Conservation (phyloP, 257 asterid genomes). For the Salvia miltiorrhiza region DNA sequence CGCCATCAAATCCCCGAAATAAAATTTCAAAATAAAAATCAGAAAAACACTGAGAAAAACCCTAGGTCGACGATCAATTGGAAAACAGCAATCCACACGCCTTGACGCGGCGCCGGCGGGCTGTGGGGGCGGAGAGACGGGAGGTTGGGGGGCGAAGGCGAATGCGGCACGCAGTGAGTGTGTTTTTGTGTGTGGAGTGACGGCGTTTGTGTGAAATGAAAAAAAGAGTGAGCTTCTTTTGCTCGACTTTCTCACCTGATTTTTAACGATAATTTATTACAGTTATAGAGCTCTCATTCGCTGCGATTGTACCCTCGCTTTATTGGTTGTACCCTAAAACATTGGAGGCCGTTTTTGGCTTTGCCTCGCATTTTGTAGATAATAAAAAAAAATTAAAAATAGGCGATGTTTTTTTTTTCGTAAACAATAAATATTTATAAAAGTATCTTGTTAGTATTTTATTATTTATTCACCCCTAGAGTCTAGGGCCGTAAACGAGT, state of each 20-base stretch:
- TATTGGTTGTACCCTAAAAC: conserved; percentile 15
- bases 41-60: neutral
- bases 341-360: no score
- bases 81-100: conserved; percentile 2
- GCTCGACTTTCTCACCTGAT: conserved; percentile 24
- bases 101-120: conserved; percentile 9
- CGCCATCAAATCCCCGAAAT: conserved; percentile 54
- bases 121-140: conserved; percentile 25
- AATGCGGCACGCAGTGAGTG: conserved; percentile 31
- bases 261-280: conserved; percentile 6
- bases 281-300: neutral
- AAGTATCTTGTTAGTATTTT: no score
- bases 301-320: conserved; percentile 16
- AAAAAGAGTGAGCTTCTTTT: neutral
- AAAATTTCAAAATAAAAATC: neutral
- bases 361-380: no score
- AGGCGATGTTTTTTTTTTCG: no score
- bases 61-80: conserved; percentile 26
- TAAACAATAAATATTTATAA: no score
- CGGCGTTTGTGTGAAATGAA: conserved; percentile 28
- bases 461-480: no score
- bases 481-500: no score
- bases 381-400: no score
- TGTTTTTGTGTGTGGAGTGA: conserved; percentile 25
- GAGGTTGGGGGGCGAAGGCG: neutral